Percentiles rank a stretch among this genome's conserved stretches.
phyloP scores from a whole-genome alignment of 805 yeast genomes.

The Metschnikowia aberdeeniae region DNA sequence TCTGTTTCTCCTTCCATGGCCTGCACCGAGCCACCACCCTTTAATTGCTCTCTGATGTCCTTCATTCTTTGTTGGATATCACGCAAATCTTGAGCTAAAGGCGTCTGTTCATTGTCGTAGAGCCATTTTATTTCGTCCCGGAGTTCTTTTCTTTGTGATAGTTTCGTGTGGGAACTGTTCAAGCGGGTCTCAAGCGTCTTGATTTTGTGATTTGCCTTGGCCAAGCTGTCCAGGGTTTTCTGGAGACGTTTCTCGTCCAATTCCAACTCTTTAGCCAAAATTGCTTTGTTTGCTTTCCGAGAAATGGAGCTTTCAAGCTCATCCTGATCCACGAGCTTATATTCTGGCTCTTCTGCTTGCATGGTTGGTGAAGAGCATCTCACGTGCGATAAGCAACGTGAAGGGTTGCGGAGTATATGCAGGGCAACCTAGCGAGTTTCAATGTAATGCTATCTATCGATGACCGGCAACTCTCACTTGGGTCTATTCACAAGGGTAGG shows the following conservation, averaged over 20 bases:
- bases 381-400: slow-evolving; percentile 6
- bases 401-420: neutral
- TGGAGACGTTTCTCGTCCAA: slow-evolving; percentile 72
- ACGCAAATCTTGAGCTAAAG: slow-evolving; percentile 53
- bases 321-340: slow-evolving; percentile 67
- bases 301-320: slow-evolving; percentile 74
- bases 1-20: slow-evolving; percentile 59
- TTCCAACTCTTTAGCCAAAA: slow-evolving; percentile 61
- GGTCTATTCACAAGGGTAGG: no score
- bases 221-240: slow-evolving; percentile 52
- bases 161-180: slow-evolving; percentile 50
- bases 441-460: no score
- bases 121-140: slow-evolving; percentile 52
- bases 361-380: slow-evolving; percentile 2
- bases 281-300: slow-evolving; percentile 57
- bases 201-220: slow-evolving; percentile 42
- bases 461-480: no score
- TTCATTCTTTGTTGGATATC: slow-evolving; percentile 45
- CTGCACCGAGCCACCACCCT: slow-evolving; percentile 16
- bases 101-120: slow-evolving; percentile 46
- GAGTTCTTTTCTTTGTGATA: slow-evolving; percentile 58
- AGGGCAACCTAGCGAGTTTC: neutral
- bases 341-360: slow-evolving; percentile 1
- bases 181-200: slow-evolving; percentile 46
- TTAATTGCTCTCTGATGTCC: slow-evolving; percentile 37